Percentiles rank a stretch among this genome's conserved stretches.
These are phyloP conservation scores for Gaeumannomyces sp. DNA, from an alignment of 2,329 filamentous ascomycete species.

Conservation along the genomic window DNA sequence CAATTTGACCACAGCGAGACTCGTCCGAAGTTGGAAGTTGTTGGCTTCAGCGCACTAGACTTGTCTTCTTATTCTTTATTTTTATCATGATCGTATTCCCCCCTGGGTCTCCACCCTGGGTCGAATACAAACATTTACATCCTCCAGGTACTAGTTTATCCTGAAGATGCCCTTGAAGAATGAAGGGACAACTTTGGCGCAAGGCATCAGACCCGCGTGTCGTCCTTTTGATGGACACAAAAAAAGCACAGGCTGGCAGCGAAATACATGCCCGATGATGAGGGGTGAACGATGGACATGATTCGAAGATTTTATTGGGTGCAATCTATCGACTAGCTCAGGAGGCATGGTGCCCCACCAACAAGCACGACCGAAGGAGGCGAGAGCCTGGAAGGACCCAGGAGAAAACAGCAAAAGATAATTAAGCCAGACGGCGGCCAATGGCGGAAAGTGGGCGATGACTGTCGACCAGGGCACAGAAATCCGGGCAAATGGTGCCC, in stretches of 20 bases:
- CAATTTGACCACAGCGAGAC: background rate
- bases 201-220: too few species aligned
- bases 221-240: background rate
- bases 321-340: background rate
- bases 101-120: background rate
- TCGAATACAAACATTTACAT: background rate
- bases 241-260: background rate
- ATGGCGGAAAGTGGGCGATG: background rate
- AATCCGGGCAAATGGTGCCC: too few species aligned
- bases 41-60: background rate
- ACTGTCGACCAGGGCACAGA: too few species aligned
- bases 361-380: background rate
- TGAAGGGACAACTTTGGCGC: too few species aligned
- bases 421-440: background rate
- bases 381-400: background rate
- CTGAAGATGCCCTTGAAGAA: too few species aligned
- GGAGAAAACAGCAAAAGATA: background rate
- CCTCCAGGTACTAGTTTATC: too few species aligned
- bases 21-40: background rate
- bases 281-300: background rate
- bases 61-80: background rate
- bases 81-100: background rate
- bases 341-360: background rate
- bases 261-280: background rate
- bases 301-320: background rate